Evolutionary conservation across 257 asterid genomes (phyloP), one percentile per base, ranked within the genome.

Genomic region (Jacaranda mimosifolia): DNA sequence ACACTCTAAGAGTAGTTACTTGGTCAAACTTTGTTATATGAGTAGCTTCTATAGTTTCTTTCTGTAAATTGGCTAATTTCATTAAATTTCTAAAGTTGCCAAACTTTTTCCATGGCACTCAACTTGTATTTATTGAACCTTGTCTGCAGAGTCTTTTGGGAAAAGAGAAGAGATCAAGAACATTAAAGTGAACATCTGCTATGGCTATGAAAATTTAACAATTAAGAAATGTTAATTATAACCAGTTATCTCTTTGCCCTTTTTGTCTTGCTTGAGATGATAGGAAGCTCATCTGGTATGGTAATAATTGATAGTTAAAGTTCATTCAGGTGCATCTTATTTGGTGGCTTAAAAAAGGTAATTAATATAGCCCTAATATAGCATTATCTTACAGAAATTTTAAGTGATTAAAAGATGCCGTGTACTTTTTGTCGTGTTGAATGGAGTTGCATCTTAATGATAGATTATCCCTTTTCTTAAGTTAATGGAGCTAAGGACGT

Each of bases 1-100:
- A 60, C 51, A 55, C 18, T 9, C 32, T 9, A 15, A 62, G 72
- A 21, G 8, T 13, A 51, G 7, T 55, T 38, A 13, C 49, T 21
- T 63, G 17, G 40, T 48, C 43, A 55, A 74, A 43, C 39, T 63
- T 45, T n/a, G 39, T 38, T 67, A 11, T 76, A 10, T 49, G 52
- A 26, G 43, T 32, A 64, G 67, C 55, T 40, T 32, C 64, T 56
- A 43, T 26, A 39, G 49, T 40, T 46, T 63, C 21, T 40, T 45
- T 19, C 17, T 39, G 21, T 46, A 35, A 9, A 60, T 12, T 21
- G 14, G 4, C 59, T 43, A 9, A 53, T 66, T 56, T 35, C 42
- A 18, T 39, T 51, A 64, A 38, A 63, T 63, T 38, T 63, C 9
- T 36, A 60, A 60, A 32, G n/a, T 11, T 26, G 17, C 4, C 4